Percentiles rank a stretch among this genome's conserved stretches.
These are phyloP conservation scores for Carex pumila DNA, from an alignment of 176 grass and related monocot genomes.

Conservation along the genomic window DNA sequence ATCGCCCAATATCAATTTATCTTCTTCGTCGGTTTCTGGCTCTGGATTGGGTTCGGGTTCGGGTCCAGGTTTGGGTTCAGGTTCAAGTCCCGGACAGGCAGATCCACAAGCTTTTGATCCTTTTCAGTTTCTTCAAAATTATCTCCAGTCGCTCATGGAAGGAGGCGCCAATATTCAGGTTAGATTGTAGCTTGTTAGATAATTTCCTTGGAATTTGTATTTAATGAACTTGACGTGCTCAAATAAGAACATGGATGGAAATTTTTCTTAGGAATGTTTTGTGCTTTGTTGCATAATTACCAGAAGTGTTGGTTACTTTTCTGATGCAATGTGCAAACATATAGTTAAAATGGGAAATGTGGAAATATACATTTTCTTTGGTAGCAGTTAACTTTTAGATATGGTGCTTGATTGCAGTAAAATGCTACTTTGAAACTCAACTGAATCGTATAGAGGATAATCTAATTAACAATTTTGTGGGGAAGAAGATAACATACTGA, in stretches of 20 bases:
- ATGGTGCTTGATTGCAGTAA: not conserved
- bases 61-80: conserved; percentile 10
- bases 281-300: not conserved
- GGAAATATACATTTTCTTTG: not conserved
- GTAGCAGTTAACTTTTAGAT: not conserved
- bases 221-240: not conserved
- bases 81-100: conserved; percentile 37
- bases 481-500: not conserved
- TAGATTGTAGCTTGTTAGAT: not conserved
- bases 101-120: conserved; percentile 64
- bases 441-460: not conserved
- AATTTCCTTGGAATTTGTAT: not conserved
- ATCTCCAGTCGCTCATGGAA: conserved; percentile 52
- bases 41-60: conserved; percentile 18
- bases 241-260: not conserved
- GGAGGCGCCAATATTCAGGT: conserved; percentile 72
- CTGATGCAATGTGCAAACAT: not conserved
- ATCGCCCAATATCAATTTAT: conserved; percentile 15
- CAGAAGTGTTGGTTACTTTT: not conserved
- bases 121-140: conserved; percentile 56
- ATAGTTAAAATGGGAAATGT: not conserved
- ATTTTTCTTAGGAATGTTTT: not conserved
- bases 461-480: not conserved
- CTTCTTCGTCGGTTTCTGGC: conserved; percentile 26
- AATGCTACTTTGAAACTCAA: not conserved